These are phyloP conservation scores for Leavenworthia alabamica DNA, from an alignment of 345 rosid genomes.

Conservation along the genomic window DNA sequence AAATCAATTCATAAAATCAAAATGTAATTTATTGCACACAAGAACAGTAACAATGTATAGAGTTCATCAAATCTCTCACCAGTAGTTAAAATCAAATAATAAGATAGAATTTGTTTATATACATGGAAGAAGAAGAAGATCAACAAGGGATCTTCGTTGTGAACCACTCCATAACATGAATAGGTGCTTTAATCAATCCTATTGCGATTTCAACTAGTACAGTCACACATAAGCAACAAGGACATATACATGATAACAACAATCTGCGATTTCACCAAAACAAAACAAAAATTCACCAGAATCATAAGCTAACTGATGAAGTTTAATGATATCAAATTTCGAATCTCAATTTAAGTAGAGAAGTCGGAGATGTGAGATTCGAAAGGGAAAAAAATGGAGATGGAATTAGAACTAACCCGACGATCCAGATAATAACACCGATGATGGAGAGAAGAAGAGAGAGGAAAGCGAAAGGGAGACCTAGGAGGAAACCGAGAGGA, in stretches of 20 bases:
- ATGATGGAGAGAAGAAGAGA: slow-evolving; percentile 66
- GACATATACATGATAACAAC: slow-evolving; percentile 63
- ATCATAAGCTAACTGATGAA: background rate
- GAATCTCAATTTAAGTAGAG: no score
- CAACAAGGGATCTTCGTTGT: slow-evolving; percentile 77
- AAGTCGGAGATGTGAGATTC: no score
- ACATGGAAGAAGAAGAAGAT: slow-evolving; percentile 6
- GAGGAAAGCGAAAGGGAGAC: slow-evolving; percentile 82
- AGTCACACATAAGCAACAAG: slow-evolving; percentile 78
- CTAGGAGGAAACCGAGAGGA: slow-evolving; percentile 79
- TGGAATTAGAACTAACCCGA: slow-evolving; percentile 46
- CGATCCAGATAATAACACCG: slow-evolving; percentile 68
- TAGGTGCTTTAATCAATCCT: slow-evolving; percentile 69
- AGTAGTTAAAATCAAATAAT: no score
- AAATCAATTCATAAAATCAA: background rate
- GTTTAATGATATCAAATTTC: background rate
- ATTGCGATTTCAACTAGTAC: slow-evolving; percentile 65
- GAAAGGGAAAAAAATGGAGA: background rate
- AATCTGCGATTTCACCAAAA: no score
- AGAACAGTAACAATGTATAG: background rate
- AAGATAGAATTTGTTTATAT: background rate
- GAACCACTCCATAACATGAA: slow-evolving; percentile 89
- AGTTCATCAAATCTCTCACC: no score
- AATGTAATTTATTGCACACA: background rate
- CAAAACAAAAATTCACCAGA: background rate